Base-by-base conservation (phyloP, 83 land plant genomes). In the Isoetes engelmannii region DNA sequence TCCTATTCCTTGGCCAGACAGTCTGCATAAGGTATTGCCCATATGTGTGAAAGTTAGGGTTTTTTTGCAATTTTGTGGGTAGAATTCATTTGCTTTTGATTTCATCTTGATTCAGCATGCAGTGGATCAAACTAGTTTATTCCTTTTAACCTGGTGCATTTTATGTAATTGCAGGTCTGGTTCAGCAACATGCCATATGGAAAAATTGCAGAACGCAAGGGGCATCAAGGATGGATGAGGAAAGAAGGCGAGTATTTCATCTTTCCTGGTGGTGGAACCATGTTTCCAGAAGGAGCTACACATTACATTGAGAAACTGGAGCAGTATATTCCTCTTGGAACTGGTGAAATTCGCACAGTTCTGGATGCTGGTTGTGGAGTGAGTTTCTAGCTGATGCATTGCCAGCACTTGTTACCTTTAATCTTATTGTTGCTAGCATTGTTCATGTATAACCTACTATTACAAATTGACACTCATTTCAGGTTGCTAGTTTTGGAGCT, bases 401-500 rank as follows among this genome's bases (percentile, higher is more conserved):
- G n/a, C 53, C 13, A 48, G 5, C 10, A 17, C 48, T 68, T 68
- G 0, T 17, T 56, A 63, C 9, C 65, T 61, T 48, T 67, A 56
- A 53, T 20, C 0, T 7, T 51, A 51, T 10, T 13, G 55, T 53
- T 53, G 55, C 55, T 53, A 53, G 9, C 63, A 18, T 60, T 60
- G 3, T 60, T 18, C 19, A 10, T 60, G 18, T 12, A 12, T 18
- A 60, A 18, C 1, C 19, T 8, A 18, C 4, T 13, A 60, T 60
- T 18, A 60, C 37, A 18, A 60, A 1, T 60, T 18, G 12, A 1
- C 12, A 12, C 7, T 57, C 1, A 15, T 72, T 46, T 58, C 58
- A 89, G 93, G 95, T 90, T 51, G 97, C 97, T 3, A 92, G 97
- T 69, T 92, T 92, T 82, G 95, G 97, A 7, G 97, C 97, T n/a